Conservation (phyloP, 1,139 yeast genomes). For the Kodamaea anthophila region DNA sequence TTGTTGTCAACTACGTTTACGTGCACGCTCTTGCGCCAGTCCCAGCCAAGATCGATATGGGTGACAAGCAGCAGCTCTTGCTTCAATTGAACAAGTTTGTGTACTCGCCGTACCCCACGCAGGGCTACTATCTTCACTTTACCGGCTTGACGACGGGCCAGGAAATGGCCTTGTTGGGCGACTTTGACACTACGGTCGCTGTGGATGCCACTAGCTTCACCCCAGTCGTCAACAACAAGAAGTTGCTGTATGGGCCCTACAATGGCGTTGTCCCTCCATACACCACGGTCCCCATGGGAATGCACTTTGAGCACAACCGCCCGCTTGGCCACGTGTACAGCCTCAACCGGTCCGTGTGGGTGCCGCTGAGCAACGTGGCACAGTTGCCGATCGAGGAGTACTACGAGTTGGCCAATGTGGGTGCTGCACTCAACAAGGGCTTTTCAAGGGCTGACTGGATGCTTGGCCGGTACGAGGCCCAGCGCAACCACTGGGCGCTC, state of each 20-base stretch:
- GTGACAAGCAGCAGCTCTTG: constrained; percentile 57
- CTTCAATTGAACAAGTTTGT: constrained; percentile 53
- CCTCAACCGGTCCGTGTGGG: constrained; percentile 74
- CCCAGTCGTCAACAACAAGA: constrained; percentile 31
- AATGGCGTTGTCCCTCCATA: constrained; percentile 37
- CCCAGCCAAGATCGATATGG: constrained; percentile 58
- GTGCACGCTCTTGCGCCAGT: constrained; percentile 48
- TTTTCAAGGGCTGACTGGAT: constrained; percentile 78
- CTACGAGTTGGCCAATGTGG: constrained; percentile 73
- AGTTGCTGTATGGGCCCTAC: constrained; percentile 56
- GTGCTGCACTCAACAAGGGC: constrained; percentile 61
- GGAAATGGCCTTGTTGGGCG: constrained; percentile 35
- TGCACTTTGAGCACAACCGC: constrained; percentile 59
- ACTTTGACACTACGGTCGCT: constrained; percentile 6
- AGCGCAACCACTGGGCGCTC: constrained; percentile 42
- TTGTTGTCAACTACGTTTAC: constrained; percentile 51
- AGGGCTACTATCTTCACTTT: constrained; percentile 43
- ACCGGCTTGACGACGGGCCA: constrained; percentile 44
- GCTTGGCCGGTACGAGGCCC: constrained; percentile 42
- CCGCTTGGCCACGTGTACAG: constrained; percentile 60
- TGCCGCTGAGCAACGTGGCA: constrained; percentile 37
- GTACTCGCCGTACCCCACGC: constrained; percentile 58
- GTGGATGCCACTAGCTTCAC: constrained; percentile 21
- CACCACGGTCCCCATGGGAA: constrained; percentile 41
- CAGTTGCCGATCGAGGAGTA: constrained; percentile 66